These are phyloP conservation scores for Chondrus crispus DNA, from an alignment of 23 red algal species.

Conservation along the genomic window DNA sequence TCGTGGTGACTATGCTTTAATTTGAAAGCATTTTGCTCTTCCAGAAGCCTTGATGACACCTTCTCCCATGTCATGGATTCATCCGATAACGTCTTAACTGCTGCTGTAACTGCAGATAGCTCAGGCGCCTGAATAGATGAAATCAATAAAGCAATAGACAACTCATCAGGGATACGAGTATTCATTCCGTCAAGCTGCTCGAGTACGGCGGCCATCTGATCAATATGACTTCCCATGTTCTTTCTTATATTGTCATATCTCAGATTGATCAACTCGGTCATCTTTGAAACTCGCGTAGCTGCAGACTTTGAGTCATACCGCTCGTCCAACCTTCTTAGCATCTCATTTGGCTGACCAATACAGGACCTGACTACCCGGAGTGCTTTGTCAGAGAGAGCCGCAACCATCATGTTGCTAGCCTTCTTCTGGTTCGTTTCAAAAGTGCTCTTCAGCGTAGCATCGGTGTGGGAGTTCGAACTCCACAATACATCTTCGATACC, in stretches of 20 bases:
- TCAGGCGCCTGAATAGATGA: background rate
- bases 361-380: background rate
- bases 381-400: background rate
- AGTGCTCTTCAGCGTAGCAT: background rate
- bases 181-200: background rate
- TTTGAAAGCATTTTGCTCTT: background rate
- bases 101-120: background rate
- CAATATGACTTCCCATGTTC: background rate
- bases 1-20: no score
- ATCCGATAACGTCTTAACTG: background rate
- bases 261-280: background rate
- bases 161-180: background rate
- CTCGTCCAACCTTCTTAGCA: background rate
- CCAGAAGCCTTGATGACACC: background rate
- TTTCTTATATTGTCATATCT: background rate
- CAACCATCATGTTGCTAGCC: background rate
- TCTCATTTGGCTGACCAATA: background rate
- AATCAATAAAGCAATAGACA: background rate
- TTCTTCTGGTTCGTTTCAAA: background rate
- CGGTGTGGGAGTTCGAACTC: background rate
- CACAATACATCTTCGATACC: background rate
- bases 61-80: background rate
- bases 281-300: background rate
- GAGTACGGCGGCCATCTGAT: background rate
- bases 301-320: background rate